Percentiles rank a stretch among this genome's conserved stretches.
Evolutionary conservation across 1,284 basidiomycete genomes (phyloP).

Genomic region (Agaricales sp.): DNA sequence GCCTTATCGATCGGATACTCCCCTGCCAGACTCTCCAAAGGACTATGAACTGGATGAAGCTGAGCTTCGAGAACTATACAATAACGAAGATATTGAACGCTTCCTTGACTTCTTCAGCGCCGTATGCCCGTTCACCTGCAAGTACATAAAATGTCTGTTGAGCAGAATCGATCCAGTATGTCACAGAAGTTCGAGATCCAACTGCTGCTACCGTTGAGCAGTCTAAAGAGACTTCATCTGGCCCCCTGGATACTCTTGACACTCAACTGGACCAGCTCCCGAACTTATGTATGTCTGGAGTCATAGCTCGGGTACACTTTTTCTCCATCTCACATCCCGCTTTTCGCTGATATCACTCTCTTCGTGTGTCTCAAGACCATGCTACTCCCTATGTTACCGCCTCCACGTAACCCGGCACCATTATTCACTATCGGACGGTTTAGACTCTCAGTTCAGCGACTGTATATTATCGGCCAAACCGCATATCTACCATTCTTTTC

Average conservation of each 20-base stretch:
- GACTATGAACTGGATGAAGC: background rate
- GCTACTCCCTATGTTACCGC: too few species aligned
- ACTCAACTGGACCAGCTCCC: too few species aligned
- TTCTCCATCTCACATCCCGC: background rate
- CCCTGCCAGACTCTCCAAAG: too few species aligned
- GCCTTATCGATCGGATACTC: too few species aligned
- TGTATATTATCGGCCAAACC: constrained; percentile 43
- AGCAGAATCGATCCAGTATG: too few species aligned
- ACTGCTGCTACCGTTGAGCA: constrained; percentile 4
- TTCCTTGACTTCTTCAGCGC: constrained; percentile 47
- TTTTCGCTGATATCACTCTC: too few species aligned
- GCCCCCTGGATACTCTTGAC: background rate
- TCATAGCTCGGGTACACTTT: background rate
- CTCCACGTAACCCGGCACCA: too few species aligned
- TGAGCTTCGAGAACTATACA: constrained; percentile 26
- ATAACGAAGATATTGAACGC: constrained; percentile 51
- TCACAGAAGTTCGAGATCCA: constrained; percentile 42
- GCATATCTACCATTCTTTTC: constrained; percentile 35
- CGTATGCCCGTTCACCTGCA: too few species aligned
- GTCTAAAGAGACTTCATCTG: background rate
- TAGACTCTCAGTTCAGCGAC: constrained; percentile 38
- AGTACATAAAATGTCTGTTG: too few species aligned
- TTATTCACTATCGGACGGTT: constrained; percentile 47
- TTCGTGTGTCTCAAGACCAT: too few species aligned
- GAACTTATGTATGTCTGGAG: too few species aligned